These are phyloP conservation scores for Xerocomellus dryophilus DNA, from an alignment of 768 basidiomycete species.

Conservation along the genomic window DNA sequence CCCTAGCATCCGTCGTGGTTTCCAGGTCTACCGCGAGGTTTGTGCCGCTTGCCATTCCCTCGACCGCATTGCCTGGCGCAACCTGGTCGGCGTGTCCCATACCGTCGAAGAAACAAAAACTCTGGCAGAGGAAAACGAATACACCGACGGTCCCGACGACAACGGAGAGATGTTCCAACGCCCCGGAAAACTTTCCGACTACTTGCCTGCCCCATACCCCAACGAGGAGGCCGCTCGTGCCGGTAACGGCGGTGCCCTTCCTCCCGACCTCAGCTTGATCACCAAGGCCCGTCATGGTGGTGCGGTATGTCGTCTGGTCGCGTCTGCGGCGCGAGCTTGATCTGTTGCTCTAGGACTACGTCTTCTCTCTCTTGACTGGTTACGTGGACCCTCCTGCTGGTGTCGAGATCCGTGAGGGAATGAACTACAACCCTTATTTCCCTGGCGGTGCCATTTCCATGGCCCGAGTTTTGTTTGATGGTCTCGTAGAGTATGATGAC, in stretches of 20 bases:
- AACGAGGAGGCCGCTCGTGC: conserved; percentile 98
- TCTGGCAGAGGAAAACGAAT: conserved; percentile 97
- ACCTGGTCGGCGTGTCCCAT: conserved; percentile 97
- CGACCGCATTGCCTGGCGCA: conserved; percentile 99
- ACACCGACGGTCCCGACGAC: conserved; percentile 91
- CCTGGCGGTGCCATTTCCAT: conserved; percentile 98
- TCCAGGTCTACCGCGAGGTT: conserved; percentile 97
- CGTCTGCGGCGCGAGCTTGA: background rate
- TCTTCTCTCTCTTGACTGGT: conserved; percentile 95
- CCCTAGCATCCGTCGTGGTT: conserved; percentile 87
- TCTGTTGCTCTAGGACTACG: conserved; percentile 69
- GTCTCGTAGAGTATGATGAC: conserved; percentile 94
- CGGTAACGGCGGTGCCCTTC: conserved; percentile 89
- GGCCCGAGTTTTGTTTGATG: conserved; percentile 95
- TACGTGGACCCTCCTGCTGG: conserved; percentile 96
- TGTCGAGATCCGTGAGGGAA: conserved; percentile 90
- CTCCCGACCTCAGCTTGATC: conserved; percentile 96
- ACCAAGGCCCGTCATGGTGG: conserved; percentile 97
- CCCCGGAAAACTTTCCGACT: conserved; percentile 97
- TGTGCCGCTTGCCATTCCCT: conserved; percentile 99
- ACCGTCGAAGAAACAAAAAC: conserved; percentile 84
- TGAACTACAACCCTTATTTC: conserved; percentile 99
- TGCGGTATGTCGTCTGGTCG: conserved; percentile 57
- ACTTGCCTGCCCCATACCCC: conserved; percentile 91
- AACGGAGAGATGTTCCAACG: conserved; percentile 98